A percentile compares a stretch with the other conserved stretches of the same genome.
These are phyloP conservation scores for Teratosphaeria pseudoeucalypti DNA, from an alignment of 2,329 filamentous ascomycete species.

Conservation along the genomic window DNA sequence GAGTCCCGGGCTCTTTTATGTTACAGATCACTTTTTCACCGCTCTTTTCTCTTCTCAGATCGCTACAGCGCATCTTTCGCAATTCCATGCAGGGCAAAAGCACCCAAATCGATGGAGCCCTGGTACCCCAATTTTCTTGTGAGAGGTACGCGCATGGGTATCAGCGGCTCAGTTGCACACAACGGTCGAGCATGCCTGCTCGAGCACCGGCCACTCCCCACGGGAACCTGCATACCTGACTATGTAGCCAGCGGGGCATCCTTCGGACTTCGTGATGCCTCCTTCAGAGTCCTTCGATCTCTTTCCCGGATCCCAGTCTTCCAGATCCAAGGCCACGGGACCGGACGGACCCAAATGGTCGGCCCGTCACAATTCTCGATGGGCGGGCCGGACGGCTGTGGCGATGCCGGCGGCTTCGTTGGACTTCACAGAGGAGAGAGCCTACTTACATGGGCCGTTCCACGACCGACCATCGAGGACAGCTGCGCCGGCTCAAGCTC, in stretches of 20 bases:
- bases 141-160: background rate
- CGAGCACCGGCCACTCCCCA: background rate
- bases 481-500: background rate
- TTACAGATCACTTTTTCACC: conserved; percentile 16
- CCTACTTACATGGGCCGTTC: background rate
- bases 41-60: conserved; percentile 3
- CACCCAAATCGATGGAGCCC: background rate
- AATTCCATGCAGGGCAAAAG: background rate
- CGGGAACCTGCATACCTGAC: background rate
- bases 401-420: background rate
- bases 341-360: background rate
- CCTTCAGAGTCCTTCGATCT: background rate
- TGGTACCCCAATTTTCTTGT: background rate
- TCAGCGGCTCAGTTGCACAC: background rate
- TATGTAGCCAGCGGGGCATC: background rate
- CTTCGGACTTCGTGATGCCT: background rate
- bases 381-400: background rate
- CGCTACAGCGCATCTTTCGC: conserved; percentile 3
- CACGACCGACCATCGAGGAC: conserved; percentile 1
- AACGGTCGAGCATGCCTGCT: conserved; percentile 1
- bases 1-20: conserved; percentile 9
- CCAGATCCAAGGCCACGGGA: background rate
- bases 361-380: background rate
- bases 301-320: background rate
- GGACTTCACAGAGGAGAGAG: background rate